A percentile compares a stretch with the other conserved stretches of the same genome.
phyloP scores from a whole-genome alignment of 2,329 filamentous ascomycete species.

The Aspergillus pseudonomiae region DNA sequence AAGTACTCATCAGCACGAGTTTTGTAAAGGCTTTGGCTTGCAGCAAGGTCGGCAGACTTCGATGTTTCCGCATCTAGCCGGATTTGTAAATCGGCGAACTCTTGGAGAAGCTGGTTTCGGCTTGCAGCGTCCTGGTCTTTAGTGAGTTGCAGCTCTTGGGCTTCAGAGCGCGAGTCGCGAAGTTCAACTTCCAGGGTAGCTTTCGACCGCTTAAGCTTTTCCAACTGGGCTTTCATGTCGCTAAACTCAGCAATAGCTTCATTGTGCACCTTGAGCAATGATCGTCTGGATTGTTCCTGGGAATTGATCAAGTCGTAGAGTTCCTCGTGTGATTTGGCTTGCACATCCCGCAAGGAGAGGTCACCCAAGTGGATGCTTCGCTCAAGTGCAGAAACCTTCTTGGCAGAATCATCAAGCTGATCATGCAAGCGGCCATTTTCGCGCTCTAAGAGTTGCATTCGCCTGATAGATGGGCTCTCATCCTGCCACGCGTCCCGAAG shows the following conservation, averaged over 20 bases:
- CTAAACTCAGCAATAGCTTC: conserved; percentile 81
- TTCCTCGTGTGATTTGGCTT: conserved; percentile 92
- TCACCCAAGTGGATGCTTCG: conserved; percentile 84
- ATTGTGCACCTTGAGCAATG: conserved; percentile 81
- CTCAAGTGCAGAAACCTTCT: conserved; percentile 88
- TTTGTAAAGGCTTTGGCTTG: conserved; percentile 88
- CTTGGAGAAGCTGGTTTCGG: conserved; percentile 83
- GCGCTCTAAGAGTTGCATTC: conserved; percentile 88
- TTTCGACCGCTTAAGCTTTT: conserved; percentile 81
- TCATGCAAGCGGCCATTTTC: conserved; percentile 91
- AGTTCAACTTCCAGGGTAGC: conserved; percentile 81
- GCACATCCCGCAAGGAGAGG: conserved; percentile 84
- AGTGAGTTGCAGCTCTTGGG: conserved; percentile 76
- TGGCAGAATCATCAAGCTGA: conserved; percentile 89
- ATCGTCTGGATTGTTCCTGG: conserved; percentile 85
- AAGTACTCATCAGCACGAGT: conserved; percentile 94
- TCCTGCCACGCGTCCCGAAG: conserved; percentile 65
- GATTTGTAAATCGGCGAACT: conserved; percentile 92
- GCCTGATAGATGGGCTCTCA: conserved; percentile 75
- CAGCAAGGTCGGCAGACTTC: conserved; percentile 78
- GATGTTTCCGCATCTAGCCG: conserved; percentile 86
- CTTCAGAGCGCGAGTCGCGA: conserved; percentile 78
- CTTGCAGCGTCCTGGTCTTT: conserved; percentile 87
- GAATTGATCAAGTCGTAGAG: conserved; percentile 89
- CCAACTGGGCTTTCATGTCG: conserved; percentile 83